phyloP scores from a whole-genome alignment of 225 moss, liverwort and hornwort species.

The Ulota crispa region DNA sequence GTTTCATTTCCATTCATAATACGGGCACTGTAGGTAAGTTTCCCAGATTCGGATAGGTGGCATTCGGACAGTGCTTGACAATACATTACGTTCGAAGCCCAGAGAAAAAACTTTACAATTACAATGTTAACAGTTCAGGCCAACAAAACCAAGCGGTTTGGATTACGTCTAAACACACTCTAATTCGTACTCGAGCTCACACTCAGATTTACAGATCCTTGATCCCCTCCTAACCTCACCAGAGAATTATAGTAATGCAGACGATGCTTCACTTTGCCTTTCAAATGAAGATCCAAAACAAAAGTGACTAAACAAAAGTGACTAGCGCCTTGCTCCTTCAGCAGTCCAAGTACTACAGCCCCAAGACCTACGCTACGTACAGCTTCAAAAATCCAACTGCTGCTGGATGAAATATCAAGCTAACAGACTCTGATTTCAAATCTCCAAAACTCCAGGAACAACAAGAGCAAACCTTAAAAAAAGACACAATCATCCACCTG shows the following conservation, averaged over 20 bases:
- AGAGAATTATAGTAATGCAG: neutral
- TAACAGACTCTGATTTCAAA: neutral
- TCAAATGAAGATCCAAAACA: slow-evolving; percentile 5
- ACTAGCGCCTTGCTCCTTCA: neutral
- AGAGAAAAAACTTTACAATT: neutral
- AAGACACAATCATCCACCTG: neutral
- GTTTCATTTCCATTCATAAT: neutral
- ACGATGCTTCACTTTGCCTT: neutral
- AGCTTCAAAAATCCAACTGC: neutral
- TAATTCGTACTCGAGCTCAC: neutral
- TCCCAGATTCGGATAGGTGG: neutral
- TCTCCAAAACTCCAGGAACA: neutral
- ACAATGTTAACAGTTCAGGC: neutral
- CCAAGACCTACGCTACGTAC: neutral
- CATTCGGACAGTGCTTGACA: neutral
- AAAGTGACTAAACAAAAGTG: neutral
- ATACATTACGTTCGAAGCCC: neutral
- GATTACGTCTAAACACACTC: neutral
- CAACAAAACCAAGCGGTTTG: neutral
- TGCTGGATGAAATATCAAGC: neutral
- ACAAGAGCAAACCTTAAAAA: neutral
- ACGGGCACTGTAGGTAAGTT: neutral
- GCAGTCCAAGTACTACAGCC: neutral
- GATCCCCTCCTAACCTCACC: neutral
- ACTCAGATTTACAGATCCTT: slow-evolving; percentile 8